Evolutionary conservation across 768 basidiomycete species (phyloP), one percentile per base, ranked within the genome.

Genomic region (Dacryopinax spathularia): DNA sequence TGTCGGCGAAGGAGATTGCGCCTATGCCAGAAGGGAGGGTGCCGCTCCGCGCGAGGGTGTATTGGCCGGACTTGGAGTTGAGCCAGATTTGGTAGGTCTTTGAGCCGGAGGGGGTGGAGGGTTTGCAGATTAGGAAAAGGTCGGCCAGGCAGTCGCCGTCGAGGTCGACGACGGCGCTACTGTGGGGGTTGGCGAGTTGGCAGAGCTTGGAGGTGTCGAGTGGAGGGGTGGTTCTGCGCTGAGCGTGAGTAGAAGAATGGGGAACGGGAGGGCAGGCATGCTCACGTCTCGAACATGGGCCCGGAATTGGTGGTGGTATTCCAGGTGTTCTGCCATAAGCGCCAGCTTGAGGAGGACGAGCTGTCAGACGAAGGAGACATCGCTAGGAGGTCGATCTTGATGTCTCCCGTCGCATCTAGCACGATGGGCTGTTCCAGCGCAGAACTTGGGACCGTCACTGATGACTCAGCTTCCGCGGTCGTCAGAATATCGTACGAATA

Each of bases 141-240:
- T 99, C 95, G 88, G 94, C 91, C 2, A 96, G 79, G 73, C 96
- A 98, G 73, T 99, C 96, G 13, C 96, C 96, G 66, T 98, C 84
- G 36, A 99, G 76, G 70, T 99, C 96, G 3, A 98, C 82, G 18
- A 93, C 87, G 0, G 93, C 94, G 73, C 94, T 96, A 71, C 89
- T 92, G 71, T 98, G 96, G 4, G 95, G 94, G 66, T 86, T 85
- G 12, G 89, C 82, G n/a, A 91, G 72, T 10, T 75, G 80, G 74
- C 96, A 99, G 41, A 72, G 66, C 37, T 69, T 69, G 27, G 61
- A 0, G 84, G 83, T 16, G 78, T 67, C 15, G 82, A 85, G 22
- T 78, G 73, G 67, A 91, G 82, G 16, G 80, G 79, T 1, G 88
- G 82, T 44, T 84, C 77, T 33, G 75, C 9, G 88, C 7, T 22